Conservation (phyloP, 257 asterid species). For the Solanum rostratum region DNA sequence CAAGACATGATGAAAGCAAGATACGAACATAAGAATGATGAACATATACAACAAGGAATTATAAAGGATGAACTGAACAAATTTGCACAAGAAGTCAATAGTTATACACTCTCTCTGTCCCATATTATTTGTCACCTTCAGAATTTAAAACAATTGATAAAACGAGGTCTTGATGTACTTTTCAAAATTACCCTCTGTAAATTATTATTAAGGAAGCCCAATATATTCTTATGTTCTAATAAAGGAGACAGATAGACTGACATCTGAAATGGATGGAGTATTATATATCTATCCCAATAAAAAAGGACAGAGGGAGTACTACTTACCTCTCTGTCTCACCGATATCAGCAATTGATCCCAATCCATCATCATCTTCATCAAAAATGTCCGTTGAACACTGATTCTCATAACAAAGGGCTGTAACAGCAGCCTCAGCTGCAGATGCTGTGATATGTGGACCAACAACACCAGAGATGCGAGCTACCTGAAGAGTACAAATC, state of each 20-base stretch:
- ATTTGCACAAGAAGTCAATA: background rate
- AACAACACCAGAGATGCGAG: constrained; percentile 56
- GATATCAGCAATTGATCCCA: constrained; percentile 27
- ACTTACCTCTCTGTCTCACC: constrained; percentile 39
- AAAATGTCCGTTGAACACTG: constrained; percentile 73
- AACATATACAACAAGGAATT: background rate
- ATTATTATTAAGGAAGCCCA: background rate
- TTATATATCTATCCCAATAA: background rate
- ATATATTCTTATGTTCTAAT: background rate
- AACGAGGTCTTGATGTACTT: background rate
- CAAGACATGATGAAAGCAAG: background rate
- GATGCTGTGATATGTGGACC: constrained; percentile 65
- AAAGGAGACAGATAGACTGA: background rate
- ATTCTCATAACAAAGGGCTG: constrained; percentile 83
- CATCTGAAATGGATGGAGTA: background rate
- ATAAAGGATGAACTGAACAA: background rate
- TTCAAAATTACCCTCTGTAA: background rate
- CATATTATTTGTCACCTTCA: background rate
- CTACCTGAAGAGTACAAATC: constrained; percentile 37
- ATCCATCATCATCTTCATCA: constrained; percentile 39
- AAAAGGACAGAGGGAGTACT: background rate
- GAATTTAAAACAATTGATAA: background rate
- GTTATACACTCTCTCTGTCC: background rate
- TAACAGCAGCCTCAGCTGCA: constrained; percentile 87
- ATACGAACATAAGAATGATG: background rate